Evolutionary conservation across 352 stramenopile species (phyloP), one percentile per base, ranked within the genome.

Genomic region (Globisporangium okanoganense): DNA sequence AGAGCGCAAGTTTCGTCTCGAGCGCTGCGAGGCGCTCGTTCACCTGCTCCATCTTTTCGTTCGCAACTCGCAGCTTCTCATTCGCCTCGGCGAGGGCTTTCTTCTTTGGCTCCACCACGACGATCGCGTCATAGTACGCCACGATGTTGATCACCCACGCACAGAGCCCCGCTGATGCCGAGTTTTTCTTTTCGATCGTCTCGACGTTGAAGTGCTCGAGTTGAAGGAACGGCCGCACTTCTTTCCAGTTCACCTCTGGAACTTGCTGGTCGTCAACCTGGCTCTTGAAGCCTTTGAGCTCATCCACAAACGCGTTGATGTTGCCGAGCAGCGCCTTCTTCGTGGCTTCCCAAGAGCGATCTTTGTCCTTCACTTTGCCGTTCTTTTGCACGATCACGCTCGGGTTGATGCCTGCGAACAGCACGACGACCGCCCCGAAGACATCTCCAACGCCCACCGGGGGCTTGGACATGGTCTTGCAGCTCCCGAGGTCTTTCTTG

Each of bases 101-200:
- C 27, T 97, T 91, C 68, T 98, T 98, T 13, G 95, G 95, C 64
- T 98, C 94, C 1, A 98, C 91, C 0, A 94, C 90, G 13, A 98
- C 69, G 47, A 98, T 92, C 35, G 97, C 95, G 63, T 98, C 93
- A 57, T 98, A 97, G 75, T 98, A 98, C 20, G 78, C 72, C 3
- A 98, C 92, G 55, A 98, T 98, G 56, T 94, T 94, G 65, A 94
- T 87, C 24, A 93, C 85, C 82, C 83, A 93, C 0, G 85, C 79
- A 63, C 85, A 94, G 1, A 94, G 47, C 6, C 83, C 83, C 3
- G 85, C 85, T 3, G 85, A 76, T 0, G 85, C 85, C 16, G 83
- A 92, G 54, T 92, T 93, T 49, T 90, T 92, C 65, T 92, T 92
- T 45, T 92, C 85, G 8, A 94, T 94, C 27, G 63, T 73, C 50